These are phyloP conservation scores for Oryza brachyantha DNA, from an alignment of 176 grass and related monocot species.

Conservation along the genomic window DNA sequence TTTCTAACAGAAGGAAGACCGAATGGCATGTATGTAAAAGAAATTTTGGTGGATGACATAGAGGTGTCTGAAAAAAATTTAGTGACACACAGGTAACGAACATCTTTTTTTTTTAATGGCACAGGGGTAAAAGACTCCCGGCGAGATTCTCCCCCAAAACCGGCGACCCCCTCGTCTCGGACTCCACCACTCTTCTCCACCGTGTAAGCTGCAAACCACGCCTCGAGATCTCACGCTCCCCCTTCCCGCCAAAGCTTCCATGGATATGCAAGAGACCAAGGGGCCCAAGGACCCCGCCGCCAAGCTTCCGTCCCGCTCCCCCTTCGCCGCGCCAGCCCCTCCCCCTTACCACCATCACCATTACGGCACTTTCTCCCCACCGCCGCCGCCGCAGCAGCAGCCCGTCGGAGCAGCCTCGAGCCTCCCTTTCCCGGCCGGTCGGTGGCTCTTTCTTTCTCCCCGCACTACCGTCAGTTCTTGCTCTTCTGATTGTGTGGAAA, in stretches of 20 bases:
- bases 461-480: background rate
- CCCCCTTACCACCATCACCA: background rate
- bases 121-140: too few species aligned
- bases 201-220: background rate
- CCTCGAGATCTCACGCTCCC: background rate
- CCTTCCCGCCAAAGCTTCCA: background rate
- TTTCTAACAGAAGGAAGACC: too few species aligned
- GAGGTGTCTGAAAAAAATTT: too few species aligned
- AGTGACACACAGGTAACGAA: too few species aligned
- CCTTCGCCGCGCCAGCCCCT: background rate
- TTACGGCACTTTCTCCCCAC: slow-evolving; percentile 40
- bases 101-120: too few species aligned
- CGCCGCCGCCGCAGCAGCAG: background rate
- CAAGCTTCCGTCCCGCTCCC: background rate
- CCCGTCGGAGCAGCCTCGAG: background rate
- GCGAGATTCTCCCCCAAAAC: background rate
- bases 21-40: too few species aligned
- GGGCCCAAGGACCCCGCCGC: background rate
- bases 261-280: slow-evolving; percentile 15
- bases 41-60: too few species aligned
- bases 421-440: slow-evolving; percentile 11
- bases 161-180: background rate
- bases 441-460: background rate
- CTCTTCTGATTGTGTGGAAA: background rate
- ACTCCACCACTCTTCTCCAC: too few species aligned